These are phyloP conservation scores for Clarireedia hainanense DNA, from an alignment of 2,329 filamentous ascomycete species.

Conservation along the genomic window DNA sequence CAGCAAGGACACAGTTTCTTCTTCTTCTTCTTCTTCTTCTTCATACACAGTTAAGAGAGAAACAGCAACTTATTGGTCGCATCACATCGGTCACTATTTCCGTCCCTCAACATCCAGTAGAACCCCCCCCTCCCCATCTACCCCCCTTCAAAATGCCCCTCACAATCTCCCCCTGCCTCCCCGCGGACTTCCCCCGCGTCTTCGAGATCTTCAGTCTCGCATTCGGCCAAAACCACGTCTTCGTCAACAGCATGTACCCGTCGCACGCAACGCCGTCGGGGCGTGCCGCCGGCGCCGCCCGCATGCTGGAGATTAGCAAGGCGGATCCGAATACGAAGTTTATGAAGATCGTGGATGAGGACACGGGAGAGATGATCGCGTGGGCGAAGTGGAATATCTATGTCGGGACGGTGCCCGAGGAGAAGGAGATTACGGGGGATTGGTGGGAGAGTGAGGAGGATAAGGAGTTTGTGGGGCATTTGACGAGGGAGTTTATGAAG, in stretches of 20 bases:
- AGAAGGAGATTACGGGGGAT: neutral
- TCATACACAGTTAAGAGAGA: no score
- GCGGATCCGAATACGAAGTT: neutral
- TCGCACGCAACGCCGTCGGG: neutral
- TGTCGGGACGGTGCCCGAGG: neutral
- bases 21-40: no score
- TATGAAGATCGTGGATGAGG: neutral
- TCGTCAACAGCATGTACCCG: neutral
- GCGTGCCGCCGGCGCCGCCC: neutral
- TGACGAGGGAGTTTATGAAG: neutral
- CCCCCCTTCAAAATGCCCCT: no score
- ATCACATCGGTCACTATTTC: no score
- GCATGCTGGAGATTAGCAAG: neutral
- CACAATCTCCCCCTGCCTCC: no score
- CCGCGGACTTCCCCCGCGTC: no score
- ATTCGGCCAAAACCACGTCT: no score
- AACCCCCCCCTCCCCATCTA: no score
- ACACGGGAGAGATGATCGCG: neutral
- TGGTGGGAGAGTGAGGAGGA: neutral
- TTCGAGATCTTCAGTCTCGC: no score
- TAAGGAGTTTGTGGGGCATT: neutral
- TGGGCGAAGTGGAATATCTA: neutral
- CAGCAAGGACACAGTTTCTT: no score
- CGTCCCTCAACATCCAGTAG: no score
- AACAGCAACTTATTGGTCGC: no score